Percentiles rank a stretch among this genome's conserved stretches.
Evolutionary conservation across 768 basidiomycete species (phyloP).

Genomic region (Termitomyces sp.): DNA sequence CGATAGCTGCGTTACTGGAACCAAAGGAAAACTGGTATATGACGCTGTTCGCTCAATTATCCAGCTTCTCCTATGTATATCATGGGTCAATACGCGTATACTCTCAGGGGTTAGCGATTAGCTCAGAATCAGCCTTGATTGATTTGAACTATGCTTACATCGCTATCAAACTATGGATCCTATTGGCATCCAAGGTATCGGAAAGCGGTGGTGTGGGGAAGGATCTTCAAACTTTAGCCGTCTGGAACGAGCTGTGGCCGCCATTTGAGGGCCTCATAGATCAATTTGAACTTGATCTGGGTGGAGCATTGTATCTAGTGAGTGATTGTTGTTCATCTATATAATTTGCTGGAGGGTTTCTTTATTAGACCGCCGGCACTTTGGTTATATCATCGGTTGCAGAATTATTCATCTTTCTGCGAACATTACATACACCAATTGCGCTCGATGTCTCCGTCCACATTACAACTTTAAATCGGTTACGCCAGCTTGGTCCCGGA

Average conservation of each 20-base stretch:
- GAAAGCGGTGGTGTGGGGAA: conserved; percentile 20
- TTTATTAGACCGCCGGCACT: conserved; percentile 44
- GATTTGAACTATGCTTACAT: conserved; percentile 69
- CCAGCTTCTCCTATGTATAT: conserved; percentile 44
- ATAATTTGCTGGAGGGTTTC: conserved; percentile 2
- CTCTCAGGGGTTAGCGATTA: conserved; percentile 25
- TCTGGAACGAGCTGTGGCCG: conserved; percentile 80
- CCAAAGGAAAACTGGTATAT: conserved; percentile 27
- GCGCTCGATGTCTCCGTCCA: conserved; percentile 50
- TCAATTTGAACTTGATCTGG: conserved; percentile 44
- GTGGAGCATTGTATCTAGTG: conserved; percentile 36
- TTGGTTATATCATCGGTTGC: conserved; percentile 57
- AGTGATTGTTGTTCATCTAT: conserved; percentile 9
- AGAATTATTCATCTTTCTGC: conserved; percentile 61
- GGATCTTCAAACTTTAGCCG: conserved; percentile 28
- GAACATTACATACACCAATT: conserved; percentile 47
- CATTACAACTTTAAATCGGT: conserved; percentile 41
- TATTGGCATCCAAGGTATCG: conserved; percentile 43
- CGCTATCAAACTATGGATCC: conserved; percentile 66
- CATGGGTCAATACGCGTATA: conserved; percentile 39
- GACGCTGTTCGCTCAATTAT: conserved; percentile 45
- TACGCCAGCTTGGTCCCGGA: conserved; percentile 40
- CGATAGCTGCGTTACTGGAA: conserved; percentile 47
- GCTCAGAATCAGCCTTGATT: conserved; percentile 39
- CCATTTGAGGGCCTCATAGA: conserved; percentile 53